Evolutionary conservation across 2,329 filamentous ascomycete species (phyloP).

Genomic region (Xenosphaeropsis pyriputrescens): DNA sequence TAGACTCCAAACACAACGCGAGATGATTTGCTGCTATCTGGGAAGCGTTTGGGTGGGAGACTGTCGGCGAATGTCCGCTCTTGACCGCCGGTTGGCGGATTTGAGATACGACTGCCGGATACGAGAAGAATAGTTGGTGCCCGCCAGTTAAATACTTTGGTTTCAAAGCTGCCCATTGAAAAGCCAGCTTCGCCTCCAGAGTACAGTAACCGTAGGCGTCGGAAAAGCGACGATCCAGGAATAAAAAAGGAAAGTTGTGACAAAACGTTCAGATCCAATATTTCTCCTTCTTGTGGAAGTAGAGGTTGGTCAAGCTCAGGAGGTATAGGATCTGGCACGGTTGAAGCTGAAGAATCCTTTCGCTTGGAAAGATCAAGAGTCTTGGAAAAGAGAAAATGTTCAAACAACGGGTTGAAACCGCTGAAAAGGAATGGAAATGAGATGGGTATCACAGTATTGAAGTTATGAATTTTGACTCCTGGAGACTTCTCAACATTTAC

Average conservation of each 20-base stretch:
- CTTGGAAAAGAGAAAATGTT: constrained; percentile 62
- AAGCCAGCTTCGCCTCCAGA: constrained; percentile 58
- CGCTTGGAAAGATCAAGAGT: constrained; percentile 44
- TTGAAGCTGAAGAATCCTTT: constrained; percentile 11
- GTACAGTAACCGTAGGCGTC: constrained; percentile 51
- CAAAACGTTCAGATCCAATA: constrained; percentile 47
- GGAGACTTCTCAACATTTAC: constrained; percentile 47
- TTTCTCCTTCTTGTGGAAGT: constrained; percentile 39
- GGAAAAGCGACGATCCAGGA: constrained; percentile 47
- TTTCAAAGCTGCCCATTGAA: constrained; percentile 63
- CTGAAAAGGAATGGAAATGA: constrained; percentile 53
- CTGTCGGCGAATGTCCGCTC: constrained; percentile 43
- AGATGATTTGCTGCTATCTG: constrained; percentile 31
- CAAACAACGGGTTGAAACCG: constrained; percentile 54
- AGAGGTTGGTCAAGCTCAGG: constrained; percentile 21
- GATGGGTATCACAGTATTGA: constrained; percentile 41
- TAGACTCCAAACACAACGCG: constrained; percentile 54
- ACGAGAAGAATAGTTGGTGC: constrained; percentile 61
- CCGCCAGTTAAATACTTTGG: constrained; percentile 63
- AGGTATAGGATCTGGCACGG: constrained; percentile 5
- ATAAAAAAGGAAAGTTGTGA: constrained; percentile 64
- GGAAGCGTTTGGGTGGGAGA: constrained; percentile 47
- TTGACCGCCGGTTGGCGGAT: constrained; percentile 30
- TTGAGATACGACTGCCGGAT: constrained; percentile 43
- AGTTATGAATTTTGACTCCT: constrained; percentile 45